Base-by-base conservation (phyloP, 1,284 basidiomycete genomes). In the Salmacisia buchloeana region DNA sequence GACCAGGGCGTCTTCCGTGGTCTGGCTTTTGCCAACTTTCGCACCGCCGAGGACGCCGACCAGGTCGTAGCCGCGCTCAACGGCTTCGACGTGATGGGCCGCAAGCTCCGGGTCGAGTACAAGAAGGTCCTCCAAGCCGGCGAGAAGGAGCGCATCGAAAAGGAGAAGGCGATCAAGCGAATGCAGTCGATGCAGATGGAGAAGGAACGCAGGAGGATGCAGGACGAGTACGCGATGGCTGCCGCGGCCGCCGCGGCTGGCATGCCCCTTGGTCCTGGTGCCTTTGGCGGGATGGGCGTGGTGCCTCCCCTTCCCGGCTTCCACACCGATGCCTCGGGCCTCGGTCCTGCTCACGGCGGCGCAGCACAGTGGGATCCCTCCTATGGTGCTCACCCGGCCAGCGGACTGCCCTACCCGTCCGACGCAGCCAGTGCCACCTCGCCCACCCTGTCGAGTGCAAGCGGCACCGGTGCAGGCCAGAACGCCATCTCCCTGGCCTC, bases 121-220 rank as follows among this genome's bases (percentile, higher is more conserved):
- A 99, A 99, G 84, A 97, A 97, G 82, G 96, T 97, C 9, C 84
- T 99, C 21, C 94, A 97, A 81, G 93, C 93, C 1, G 94, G 96
- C 54, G 96, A 99, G 82, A 99, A 99, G 83, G 96, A 99, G 80
- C 87, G 92, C 63, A 99, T 98, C 78, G 94, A 99, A 81, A 85
- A 96, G 68, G 96, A 98, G 83, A 99, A 99, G 83, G 96, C 96
- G 2, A 88, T 99, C 73, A 91, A 94, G 74, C 86, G 94, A 63
- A 97, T 99, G 94, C 88, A 92, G 59, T 68, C 65, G 43, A 71
- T 76, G 71, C 73, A 75, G 59, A 65, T 72, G 59, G 71, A 72
- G 33, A 75, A 77, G 68, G 77, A 79, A 46, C 60, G 72, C 10
- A 27, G 45, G 71, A 76, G 27, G 63, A 74, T 66, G 29, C 68